A percentile compares a stretch with the other conserved stretches of the same genome.
Conservation (phyloP, 176 grass and related monocot species). For the maize (Zea mays) region DNA sequence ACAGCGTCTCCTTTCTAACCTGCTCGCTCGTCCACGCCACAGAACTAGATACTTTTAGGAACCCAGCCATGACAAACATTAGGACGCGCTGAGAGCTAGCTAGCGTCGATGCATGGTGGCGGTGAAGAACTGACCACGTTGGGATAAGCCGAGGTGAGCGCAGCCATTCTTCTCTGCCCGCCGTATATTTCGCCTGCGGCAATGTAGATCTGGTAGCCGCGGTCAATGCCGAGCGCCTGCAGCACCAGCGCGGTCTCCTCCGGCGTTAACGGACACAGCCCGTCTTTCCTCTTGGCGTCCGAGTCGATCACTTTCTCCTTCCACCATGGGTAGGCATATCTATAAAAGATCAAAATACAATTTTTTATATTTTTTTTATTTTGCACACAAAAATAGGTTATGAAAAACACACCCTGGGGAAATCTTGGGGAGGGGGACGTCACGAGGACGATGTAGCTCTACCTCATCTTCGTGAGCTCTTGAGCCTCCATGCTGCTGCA, state of each 20-base stretch:
- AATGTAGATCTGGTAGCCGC: slow-evolving; percentile 75
- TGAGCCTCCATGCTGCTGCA: slow-evolving; percentile 68
- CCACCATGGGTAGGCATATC: slow-evolving; percentile 86
- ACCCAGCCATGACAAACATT: neutral
- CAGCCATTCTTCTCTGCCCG: slow-evolving; percentile 78
- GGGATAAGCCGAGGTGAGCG: slow-evolving; percentile 66
- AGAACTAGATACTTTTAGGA: slow-evolving; percentile 20
- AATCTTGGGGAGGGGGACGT: neutral
- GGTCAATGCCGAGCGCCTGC: slow-evolving; percentile 71
- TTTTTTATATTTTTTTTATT: slow-evolving; percentile 7
- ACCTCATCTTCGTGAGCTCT: slow-evolving; percentile 93
- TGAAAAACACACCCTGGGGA: neutral
- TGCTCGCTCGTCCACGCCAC: slow-evolving; percentile 30
- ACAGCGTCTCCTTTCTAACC: slow-evolving; percentile 86
- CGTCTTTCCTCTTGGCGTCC: slow-evolving; percentile 70
- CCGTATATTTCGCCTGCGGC: slow-evolving; percentile 97
- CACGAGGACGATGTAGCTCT: too few species aligned
- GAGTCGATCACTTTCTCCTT: slow-evolving; percentile 97
- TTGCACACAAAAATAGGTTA: neutral
- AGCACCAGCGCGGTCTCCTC: slow-evolving; percentile 86
- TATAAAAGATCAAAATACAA: too few species aligned
- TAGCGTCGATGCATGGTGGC: too few species aligned
- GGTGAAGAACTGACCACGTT: slow-evolving; percentile 65
- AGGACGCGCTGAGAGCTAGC: too few species aligned
- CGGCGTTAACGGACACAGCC: slow-evolving; percentile 84